Percentiles rank a stretch among this genome's conserved stretches.
phyloP scores from a whole-genome alignment of 768 basidiomycete genomes.

The Tylopilus rubrobrunneus region DNA sequence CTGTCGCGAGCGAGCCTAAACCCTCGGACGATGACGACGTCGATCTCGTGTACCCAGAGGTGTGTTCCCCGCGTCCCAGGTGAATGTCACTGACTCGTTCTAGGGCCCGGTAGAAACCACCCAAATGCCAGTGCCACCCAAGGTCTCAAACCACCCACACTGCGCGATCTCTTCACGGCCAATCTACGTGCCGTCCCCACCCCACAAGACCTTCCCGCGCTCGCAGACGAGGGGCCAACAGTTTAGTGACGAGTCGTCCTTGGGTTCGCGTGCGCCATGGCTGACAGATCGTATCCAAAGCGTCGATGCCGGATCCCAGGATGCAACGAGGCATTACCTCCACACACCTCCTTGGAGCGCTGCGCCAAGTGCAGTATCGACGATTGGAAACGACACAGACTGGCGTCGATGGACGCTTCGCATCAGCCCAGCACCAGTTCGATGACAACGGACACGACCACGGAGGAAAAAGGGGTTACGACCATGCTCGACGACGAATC shows the following conservation, averaged over 20 bases:
- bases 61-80: neutral
- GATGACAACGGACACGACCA: neutral
- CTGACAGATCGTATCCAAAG: conserved; percentile 5
- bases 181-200: conserved; percentile 3
- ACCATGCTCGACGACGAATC: neutral
- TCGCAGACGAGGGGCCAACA: neutral
- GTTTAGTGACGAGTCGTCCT: conserved; percentile 3
- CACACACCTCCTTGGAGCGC: conserved; percentile 6
- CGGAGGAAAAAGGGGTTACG: neutral
- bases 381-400: conserved; percentile 18
- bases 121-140: neutral
- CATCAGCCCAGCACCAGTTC: neutral
- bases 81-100: neutral
- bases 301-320: conserved; percentile 12
- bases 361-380: conserved; percentile 18
- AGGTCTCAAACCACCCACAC: neutral
- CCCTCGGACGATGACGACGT: conserved; percentile 1
- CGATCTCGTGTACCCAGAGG: conserved; percentile 19
- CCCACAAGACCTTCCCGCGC: neutral
- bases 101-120: conserved; percentile 7
- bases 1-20: neutral
- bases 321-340: conserved; percentile 13
- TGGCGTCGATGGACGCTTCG: neutral
- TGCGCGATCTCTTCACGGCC: conserved; percentile 1
- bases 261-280: neutral